Percentiles rank a stretch among this genome's conserved stretches.
These are phyloP conservation scores for Hygrocybe punicea DNA, from an alignment of 768 basidiomycete genomes.

Conservation along the genomic window DNA sequence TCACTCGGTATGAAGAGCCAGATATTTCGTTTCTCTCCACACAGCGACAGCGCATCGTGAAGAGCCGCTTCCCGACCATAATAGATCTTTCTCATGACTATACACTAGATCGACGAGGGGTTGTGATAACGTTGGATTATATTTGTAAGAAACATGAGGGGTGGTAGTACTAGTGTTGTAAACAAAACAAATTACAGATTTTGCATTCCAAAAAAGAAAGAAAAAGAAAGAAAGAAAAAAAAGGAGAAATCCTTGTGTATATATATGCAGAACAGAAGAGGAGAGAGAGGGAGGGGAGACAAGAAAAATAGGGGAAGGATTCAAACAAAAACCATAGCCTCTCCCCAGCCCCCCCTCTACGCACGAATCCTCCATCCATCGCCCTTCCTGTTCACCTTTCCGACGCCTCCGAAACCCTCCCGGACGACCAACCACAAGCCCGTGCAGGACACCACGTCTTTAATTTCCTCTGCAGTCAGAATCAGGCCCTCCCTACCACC, in stretches of 20 bases:
- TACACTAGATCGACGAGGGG: too few relatives aligned
- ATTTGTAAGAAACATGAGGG: neutral
- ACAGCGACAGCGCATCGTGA: too few relatives aligned
- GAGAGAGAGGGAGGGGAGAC: neutral
- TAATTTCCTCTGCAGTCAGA: slow-evolving; percentile 87
- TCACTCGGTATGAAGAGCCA: too few relatives aligned
- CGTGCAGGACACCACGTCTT: slow-evolving; percentile 85
- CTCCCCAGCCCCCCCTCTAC: slow-evolving; percentile 21
- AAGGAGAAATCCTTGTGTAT: neutral
- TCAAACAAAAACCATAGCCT: slow-evolving; percentile 8
- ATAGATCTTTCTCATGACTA: too few relatives aligned
- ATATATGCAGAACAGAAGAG: too few relatives aligned
- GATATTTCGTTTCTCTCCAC: too few relatives aligned
- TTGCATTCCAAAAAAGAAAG: neutral
- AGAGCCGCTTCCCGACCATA: too few relatives aligned
- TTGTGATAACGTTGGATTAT: neutral
- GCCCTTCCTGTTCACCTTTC: slow-evolving; percentile 71
- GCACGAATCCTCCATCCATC: slow-evolving; percentile 75
- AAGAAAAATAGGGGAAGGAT: neutral
- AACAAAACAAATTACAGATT: neutral
- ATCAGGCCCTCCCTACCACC: slow-evolving; percentile 41
- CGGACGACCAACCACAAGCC: slow-evolving; percentile 89
- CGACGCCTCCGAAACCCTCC: slow-evolving; percentile 89
- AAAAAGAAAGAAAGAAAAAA: neutral
- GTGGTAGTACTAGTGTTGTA: neutral